phyloP scores from a whole-genome alignment of 345 rosid species.

The Salix purpurea region DNA sequence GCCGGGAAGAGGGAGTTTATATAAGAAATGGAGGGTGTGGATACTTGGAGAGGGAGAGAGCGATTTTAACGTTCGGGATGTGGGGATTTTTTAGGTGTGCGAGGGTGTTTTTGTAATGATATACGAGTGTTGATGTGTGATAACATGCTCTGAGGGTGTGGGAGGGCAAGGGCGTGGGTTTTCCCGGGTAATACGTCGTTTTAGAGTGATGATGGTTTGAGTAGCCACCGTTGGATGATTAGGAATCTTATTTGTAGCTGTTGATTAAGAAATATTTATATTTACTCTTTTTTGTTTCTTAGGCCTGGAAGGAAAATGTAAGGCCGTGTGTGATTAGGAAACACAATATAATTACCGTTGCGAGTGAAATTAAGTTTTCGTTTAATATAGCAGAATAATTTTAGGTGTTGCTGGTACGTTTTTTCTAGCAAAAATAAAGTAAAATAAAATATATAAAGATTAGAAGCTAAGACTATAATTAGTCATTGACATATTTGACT shows the following conservation, averaged over 20 bases:
- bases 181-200: slow-evolving; percentile 27
- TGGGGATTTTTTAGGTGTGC: background rate
- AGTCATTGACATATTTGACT: no score
- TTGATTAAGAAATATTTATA: background rate
- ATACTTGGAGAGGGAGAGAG: background rate
- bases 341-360: no score
- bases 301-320: no score
- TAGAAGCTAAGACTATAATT: no score
- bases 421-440: no score
- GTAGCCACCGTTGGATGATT: slow-evolving; percentile 20
- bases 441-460: no score
- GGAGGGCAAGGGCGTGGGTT: background rate
- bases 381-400: no score
- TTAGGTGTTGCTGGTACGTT: no score
- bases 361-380: no score
- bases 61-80: slow-evolving; percentile 22
- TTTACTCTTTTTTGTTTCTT: no score
- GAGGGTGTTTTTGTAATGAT: slow-evolving; percentile 4
- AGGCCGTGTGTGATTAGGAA: no score
- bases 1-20: slow-evolving; percentile 23
- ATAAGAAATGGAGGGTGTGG: background rate
- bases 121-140: background rate
- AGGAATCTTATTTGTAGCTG: background rate
- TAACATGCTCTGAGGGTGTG: slow-evolving; percentile 5
- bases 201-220: slow-evolving; percentile 6